A percentile compares a stretch with the other conserved stretches of the same genome.
Conservation (phyloP, 169 alveolate genomes). For the Eimeria brunetti region DNA sequence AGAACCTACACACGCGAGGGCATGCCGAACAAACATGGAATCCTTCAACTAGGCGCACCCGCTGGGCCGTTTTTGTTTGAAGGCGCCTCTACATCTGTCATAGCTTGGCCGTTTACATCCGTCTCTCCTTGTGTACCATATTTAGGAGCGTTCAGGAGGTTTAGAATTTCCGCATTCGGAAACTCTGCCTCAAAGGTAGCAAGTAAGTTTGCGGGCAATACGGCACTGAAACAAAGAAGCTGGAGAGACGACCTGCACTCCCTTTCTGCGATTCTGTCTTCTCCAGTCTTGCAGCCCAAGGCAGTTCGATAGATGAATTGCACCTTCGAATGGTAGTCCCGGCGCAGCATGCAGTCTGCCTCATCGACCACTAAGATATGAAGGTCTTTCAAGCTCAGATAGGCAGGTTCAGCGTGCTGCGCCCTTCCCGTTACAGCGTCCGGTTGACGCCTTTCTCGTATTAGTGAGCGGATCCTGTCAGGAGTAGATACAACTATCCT, state of each 20-base stretch:
- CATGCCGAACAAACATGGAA: not conserved
- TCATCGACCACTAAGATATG: constrained; percentile 68
- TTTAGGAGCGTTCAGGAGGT: constrained; percentile 16
- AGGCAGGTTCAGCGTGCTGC: not conserved
- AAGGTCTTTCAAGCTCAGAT: constrained; percentile 19
- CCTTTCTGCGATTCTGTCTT: not conserved
- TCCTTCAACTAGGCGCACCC: not conserved
- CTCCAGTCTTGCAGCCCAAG: not conserved
- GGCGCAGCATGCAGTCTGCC: constrained; percentile 73
- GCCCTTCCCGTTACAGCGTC: constrained; percentile 11
- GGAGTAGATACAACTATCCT: constrained; percentile 25
- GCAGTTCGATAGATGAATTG: constrained; percentile 12
- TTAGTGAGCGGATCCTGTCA: constrained; percentile 11
- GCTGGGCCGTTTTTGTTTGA: not conserved
- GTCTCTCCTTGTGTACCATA: constrained; percentile 1
- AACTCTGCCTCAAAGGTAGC: constrained; percentile 35
- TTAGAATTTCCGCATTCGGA: constrained; percentile 35
- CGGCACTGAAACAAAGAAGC: constrained; percentile 56
- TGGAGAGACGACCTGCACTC: not conserved
- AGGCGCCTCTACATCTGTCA: not conserved
- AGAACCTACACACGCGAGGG: not conserved
- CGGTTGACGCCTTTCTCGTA: not conserved
- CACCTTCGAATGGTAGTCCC: constrained; percentile 72
- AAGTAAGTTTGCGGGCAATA: not conserved
- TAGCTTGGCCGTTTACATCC: not conserved